Percentiles rank a stretch among this genome's conserved stretches.
Conservation (phyloP, 352 stramenopile genomes). For the Globisporangium barbulae region DNA sequence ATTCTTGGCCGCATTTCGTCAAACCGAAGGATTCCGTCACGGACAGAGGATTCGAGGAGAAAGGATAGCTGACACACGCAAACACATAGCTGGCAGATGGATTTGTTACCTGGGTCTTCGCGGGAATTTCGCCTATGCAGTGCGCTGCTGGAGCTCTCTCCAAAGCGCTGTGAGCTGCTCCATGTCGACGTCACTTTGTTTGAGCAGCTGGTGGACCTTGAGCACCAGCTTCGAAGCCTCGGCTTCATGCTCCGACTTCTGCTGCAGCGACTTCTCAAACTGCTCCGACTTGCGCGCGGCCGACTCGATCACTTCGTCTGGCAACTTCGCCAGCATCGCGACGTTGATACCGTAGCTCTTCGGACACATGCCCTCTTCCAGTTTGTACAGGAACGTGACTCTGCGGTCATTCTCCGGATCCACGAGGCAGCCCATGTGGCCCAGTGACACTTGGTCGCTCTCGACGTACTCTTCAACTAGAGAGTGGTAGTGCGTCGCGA, state of each 20-base stretch:
- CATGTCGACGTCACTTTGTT: constrained; percentile 12
- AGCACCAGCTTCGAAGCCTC: constrained; percentile 23
- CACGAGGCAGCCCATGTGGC: constrained; percentile 83
- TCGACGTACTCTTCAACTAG: constrained; percentile 86
- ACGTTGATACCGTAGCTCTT: constrained; percentile 99
- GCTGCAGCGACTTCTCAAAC: constrained; percentile 83
- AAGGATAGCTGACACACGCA: neutral
- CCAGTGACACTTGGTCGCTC: constrained; percentile 58
- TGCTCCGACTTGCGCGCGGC: constrained; percentile 89
- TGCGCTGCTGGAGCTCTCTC: constrained; percentile 11
- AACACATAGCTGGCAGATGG: neutral
- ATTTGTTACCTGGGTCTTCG: neutral
- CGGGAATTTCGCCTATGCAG: neutral
- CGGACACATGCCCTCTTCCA: constrained; percentile 94
- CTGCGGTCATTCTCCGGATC: constrained; percentile 85
- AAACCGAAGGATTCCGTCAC: too few relatives aligned
- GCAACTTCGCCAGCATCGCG: constrained; percentile 96
- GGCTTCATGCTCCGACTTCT: constrained; percentile 28
- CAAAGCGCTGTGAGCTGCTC: constrained; percentile 22
- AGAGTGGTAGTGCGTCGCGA: constrained; percentile 99
- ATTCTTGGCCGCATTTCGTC: too few relatives aligned
- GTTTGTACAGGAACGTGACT: constrained; percentile 99
- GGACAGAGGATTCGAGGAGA: neutral
- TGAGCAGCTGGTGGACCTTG: constrained; percentile 22
- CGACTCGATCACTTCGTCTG: constrained; percentile 92